Evolutionary conservation across 805 yeast species (phyloP).

Genomic region (Blastobotrys terrestris): DNA sequence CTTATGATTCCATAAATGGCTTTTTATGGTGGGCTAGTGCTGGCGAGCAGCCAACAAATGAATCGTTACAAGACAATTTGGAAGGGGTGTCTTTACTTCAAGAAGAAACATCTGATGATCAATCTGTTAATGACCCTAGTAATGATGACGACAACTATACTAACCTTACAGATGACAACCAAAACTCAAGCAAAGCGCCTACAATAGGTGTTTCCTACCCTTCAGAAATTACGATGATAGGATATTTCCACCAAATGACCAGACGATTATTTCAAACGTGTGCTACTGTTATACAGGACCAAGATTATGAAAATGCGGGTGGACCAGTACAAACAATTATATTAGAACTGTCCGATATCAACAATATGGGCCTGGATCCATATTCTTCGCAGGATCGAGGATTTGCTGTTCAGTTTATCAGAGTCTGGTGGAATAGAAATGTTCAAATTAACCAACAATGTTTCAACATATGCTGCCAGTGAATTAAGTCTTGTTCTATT

Average conservation of each 20-base stretch:
- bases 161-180: conserved; percentile 13
- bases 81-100: conserved; percentile 30
- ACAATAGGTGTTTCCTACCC: neutral
- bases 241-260: conserved; percentile 48
- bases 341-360: conserved; percentile 41
- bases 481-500: no score
- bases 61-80: conserved; percentile 34
- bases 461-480: neutral
- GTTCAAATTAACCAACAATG: neutral
- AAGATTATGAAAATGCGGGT: conserved; percentile 16
- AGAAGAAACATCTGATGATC: neutral
- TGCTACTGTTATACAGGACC: conserved; percentile 34
- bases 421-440: conserved; percentile 35
- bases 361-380: conserved; percentile 57
- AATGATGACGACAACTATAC: neutral
- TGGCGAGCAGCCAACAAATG: conserved; percentile 48
- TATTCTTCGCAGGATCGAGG: conserved; percentile 40
- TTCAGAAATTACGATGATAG: conserved; percentile 32
- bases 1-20: conserved; percentile 33
- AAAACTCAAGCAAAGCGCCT: neutral
- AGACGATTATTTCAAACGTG: conserved; percentile 37
- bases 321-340: conserved; percentile 13
- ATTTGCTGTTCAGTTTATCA: conserved; percentile 39
- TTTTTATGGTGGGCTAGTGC: conserved; percentile 87
- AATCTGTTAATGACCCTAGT: no score